Evolutionary conservation across 2,329 filamentous ascomycete species (phyloP).

Genomic region (Colletotrichum tamarilloi): DNA sequence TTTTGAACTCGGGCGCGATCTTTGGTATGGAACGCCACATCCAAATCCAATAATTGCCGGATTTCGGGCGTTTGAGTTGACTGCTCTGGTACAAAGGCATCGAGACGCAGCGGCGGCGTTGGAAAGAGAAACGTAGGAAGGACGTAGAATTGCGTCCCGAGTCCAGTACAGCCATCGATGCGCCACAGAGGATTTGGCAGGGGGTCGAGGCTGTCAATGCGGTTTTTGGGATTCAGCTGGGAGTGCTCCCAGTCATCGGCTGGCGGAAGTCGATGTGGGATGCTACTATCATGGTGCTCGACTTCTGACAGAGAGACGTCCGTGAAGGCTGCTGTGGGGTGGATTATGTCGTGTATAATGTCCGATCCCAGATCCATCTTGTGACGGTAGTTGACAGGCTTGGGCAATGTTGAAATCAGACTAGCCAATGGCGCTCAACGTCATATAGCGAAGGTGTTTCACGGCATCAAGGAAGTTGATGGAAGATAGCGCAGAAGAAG

Average conservation of each 20-base stretch:
- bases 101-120: conserved; percentile 64
- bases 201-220: conserved; percentile 65
- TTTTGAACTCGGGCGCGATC: conserved; percentile 58
- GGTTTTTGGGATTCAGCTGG: conserved; percentile 68
- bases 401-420: conserved; percentile 12
- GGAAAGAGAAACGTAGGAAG: conserved; percentile 62
- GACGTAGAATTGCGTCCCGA: conserved; percentile 68
- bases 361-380: conserved; percentile 65
- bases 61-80: conserved; percentile 53
- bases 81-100: conserved; percentile 67
- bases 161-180: conserved; percentile 67
- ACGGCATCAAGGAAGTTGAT: conserved; percentile 19
- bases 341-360: conserved; percentile 66
- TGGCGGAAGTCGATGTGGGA: not conserved
- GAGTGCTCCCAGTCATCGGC: conserved; percentile 57
- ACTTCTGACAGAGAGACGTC: not conserved
- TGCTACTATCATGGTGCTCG: not conserved
- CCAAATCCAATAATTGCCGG: conserved; percentile 59
- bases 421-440: conserved; percentile 17
- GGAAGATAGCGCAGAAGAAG: conserved; percentile 1
- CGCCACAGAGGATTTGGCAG: conserved; percentile 62
- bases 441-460: conserved; percentile 20
- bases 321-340: conserved; percentile 66
- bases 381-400: conserved; percentile 24
- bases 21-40: conserved; percentile 66